Base-by-base conservation (phyloP, 164 flowering plant genomes). In the Litsea cubeba region DNA sequence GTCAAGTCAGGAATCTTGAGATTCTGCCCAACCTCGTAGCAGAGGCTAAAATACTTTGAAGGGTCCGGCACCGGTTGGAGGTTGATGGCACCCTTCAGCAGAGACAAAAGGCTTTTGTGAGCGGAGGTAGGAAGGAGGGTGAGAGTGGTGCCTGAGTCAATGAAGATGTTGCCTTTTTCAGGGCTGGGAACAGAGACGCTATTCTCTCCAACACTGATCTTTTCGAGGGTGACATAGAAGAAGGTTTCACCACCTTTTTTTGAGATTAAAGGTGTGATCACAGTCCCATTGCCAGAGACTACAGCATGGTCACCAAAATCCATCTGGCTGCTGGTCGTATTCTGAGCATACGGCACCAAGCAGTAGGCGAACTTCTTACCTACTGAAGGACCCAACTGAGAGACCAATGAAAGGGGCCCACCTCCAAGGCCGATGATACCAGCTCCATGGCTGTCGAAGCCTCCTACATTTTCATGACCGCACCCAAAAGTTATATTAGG, bases 361-460 rank as follows among this genome's bases (percentile, higher is more conserved):
- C 94, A 91, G 67, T 90, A 87, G 2, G 96, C 81, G 80, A 91
- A 89, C 71, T 82, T 84, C 1, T 88, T 84, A 22, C 65, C 82
- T 22, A 84, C 82, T 0, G 74, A 3, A 1, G 82, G 12, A 10
- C 75, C 77, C 24, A 86, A 4, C 69, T 88, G 91, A 0, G 79
- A 20, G 5, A 87, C 65, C 5, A 88, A 71, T 0, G 95, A 89
- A 0, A 71, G 26, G 0, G 81, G 73, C 0, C 93, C 92, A 1
- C 84, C 75, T 6, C 91, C 93, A 1, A 91, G 82, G 11, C 97
- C 97, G 23, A 91, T 62, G 0, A 89, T 72, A 5, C 97, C 94
- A 0, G 88, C 75, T 0, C 63, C 81, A 1, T 25, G 17, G 0
- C 50, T 50, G 23, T 40, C 25, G 57, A 87, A 91, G 0, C 74